Conservation (phyloP, 441 rosid genomes). For the Jatropha multifida region DNA sequence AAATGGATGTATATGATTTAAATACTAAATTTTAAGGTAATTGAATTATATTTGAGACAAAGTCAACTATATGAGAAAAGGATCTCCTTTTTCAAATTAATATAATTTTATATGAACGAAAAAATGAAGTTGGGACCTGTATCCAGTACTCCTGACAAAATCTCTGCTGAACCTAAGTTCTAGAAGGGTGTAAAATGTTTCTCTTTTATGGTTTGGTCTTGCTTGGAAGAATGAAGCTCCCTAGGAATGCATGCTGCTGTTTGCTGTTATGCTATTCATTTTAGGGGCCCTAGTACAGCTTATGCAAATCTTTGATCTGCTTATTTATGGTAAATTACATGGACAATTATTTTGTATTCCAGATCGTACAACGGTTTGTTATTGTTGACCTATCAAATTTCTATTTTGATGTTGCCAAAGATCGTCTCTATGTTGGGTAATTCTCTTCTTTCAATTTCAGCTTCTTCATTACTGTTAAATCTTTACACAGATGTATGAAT, state of each 20-base stretch:
- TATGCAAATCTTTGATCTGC: slow-evolving; percentile 3
- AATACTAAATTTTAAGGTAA: not conserved
- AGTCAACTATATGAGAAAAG: not conserved
- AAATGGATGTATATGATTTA: not conserved
- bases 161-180: not conserved
- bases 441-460: slow-evolving; percentile 17
- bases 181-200: not conserved
- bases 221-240: too few relatives aligned
- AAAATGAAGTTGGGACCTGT: not conserved
- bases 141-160: not conserved
- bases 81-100: not conserved
- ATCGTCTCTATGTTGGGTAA: slow-evolving; percentile 97
- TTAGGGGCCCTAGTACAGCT: not conserved
- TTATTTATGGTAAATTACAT: not conserved
- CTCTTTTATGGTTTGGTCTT: not conserved
- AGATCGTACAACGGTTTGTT: slow-evolving; percentile 88
- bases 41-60: not conserved
- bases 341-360: slow-evolving; percentile 34
- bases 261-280: not conserved
- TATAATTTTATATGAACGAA: not conserved
- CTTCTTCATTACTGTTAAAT: not conserved
- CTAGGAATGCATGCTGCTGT: not conserved
- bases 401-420: slow-evolving; percentile 96
- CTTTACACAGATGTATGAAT: not conserved
- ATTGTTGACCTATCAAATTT: slow-evolving; percentile 94